A percentile compares a stretch with the other conserved stretches of the same genome.
phyloP scores from a whole-genome alignment of 106 monocot species.

The Hemerocallis citrina region DNA sequence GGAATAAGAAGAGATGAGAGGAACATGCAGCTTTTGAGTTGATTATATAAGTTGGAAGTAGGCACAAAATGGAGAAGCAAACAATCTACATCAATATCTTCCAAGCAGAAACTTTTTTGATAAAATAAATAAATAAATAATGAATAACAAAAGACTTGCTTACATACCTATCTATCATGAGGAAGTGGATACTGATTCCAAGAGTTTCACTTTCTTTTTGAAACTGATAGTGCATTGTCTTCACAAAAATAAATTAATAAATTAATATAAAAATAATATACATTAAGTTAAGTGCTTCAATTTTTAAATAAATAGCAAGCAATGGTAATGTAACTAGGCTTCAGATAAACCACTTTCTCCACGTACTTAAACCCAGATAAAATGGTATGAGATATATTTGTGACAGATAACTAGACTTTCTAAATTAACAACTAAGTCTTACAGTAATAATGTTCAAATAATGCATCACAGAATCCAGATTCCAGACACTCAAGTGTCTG shows the following conservation, averaged over 20 bases:
- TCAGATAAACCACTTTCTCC: neutral
- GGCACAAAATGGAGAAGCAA: neutral
- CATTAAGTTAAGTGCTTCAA: neutral
- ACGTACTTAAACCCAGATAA: too few species aligned
- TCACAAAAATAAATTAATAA: too few species aligned
- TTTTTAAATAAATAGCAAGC: neutral
- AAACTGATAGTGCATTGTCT: conserved; percentile 41
- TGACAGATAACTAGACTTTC: neutral
- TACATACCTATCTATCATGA: conserved; percentile 90
- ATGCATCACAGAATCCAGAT: too few species aligned
- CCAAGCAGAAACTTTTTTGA: neutral
- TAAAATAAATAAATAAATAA: too few species aligned
- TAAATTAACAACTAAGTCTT: too few species aligned
- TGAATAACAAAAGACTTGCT: neutral
- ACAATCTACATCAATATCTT: neutral
- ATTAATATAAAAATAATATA: too few species aligned
- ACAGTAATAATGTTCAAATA: too few species aligned
- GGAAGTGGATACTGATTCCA: conserved; percentile 44
- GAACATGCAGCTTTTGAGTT: neutral
- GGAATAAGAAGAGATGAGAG: neutral
- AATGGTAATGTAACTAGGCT: neutral
- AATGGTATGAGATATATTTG: neutral
- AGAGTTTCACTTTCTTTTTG: conserved; percentile 34
- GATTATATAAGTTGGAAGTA: neutral
- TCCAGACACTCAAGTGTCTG: too few species aligned